Percentiles rank a stretch among this genome's conserved stretches.
phyloP scores from a whole-genome alignment of 2,329 filamentous ascomycete species.

The Cryphonectria parasitica region DNA sequence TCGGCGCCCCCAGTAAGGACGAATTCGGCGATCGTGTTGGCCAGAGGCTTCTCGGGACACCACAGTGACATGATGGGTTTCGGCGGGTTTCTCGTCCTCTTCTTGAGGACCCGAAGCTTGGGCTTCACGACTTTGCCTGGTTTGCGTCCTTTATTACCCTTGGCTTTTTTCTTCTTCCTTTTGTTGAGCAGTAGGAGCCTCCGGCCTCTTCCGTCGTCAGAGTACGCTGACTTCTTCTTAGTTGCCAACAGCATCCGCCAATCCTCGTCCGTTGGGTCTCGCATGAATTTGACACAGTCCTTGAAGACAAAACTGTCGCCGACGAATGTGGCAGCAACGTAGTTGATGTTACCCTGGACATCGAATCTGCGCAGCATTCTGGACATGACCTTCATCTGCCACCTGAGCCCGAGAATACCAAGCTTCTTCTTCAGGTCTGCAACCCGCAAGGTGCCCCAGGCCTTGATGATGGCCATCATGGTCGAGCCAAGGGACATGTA shows the following conservation, averaged over 20 bases:
- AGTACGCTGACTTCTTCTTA: slow-evolving; percentile 43
- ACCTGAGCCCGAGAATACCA: slow-evolving; percentile 56
- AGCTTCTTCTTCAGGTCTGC: slow-evolving; percentile 62
- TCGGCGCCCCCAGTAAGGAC: slow-evolving; percentile 38
- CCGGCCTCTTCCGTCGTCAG: slow-evolving; percentile 31
- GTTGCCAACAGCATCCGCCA: slow-evolving; percentile 60
- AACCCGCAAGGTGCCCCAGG: slow-evolving; percentile 62
- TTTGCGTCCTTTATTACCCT: slow-evolving; percentile 15
- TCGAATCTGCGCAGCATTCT: slow-evolving; percentile 63
- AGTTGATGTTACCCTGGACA: slow-evolving; percentile 57
- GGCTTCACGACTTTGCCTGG: slow-evolving; percentile 7
- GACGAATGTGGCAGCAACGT: slow-evolving; percentile 59
- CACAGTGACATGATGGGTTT: slow-evolving; percentile 31
- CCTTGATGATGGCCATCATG: slow-evolving; percentile 59
- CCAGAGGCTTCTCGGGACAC: slow-evolving; percentile 42
- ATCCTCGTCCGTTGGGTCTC: slow-evolving; percentile 59
- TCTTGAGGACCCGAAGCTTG: slow-evolving; percentile 18
- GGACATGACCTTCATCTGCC: slow-evolving; percentile 64
- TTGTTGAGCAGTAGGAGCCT: slow-evolving; percentile 22
- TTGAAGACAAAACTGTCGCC: slow-evolving; percentile 57
- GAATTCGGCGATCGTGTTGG: slow-evolving; percentile 41
- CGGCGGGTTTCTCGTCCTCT: slow-evolving; percentile 23
- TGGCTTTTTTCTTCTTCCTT: slow-evolving; percentile 22
- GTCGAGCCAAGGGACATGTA: slow-evolving; percentile 61
- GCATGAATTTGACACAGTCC: slow-evolving; percentile 63